phyloP scores from a whole-genome alignment of 2,329 filamentous ascomycete genomes.

The Fusarium tricinctum region DNA sequence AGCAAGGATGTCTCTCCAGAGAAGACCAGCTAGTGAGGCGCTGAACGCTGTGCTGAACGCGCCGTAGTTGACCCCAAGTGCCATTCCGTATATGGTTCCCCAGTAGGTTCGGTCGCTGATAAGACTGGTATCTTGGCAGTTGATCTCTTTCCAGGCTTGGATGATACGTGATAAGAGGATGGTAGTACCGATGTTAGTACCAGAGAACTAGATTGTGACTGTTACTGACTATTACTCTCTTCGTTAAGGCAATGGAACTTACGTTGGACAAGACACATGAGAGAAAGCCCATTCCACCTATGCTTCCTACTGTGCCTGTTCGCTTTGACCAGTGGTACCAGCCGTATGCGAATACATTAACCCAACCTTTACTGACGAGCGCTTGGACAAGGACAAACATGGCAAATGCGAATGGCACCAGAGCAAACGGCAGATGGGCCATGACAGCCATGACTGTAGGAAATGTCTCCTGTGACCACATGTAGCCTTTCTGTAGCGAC shows the following conservation, averaged over 20 bases:
- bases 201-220: slow-evolving; percentile 70
- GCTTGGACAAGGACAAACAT: slow-evolving; percentile 84
- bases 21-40: slow-evolving; percentile 77
- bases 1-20: slow-evolving; percentile 79
- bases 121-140: slow-evolving; percentile 59
- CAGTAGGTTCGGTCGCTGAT: slow-evolving; percentile 78
- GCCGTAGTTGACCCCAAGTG: slow-evolving; percentile 80
- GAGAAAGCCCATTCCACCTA: slow-evolving; percentile 81
- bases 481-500: slow-evolving; percentile 56
- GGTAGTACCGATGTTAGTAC: slow-evolving; percentile 82
- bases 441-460: slow-evolving; percentile 76
- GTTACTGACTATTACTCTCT: background rate
- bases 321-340: slow-evolving; percentile 80
- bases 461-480: slow-evolving; percentile 78
- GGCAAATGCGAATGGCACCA: slow-evolving; percentile 78
- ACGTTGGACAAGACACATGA: slow-evolving; percentile 80
- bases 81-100: slow-evolving; percentile 82
- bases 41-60: slow-evolving; percentile 81
- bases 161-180: slow-evolving; percentile 80
- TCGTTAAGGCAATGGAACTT: slow-evolving; percentile 53
- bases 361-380: slow-evolving; percentile 80
- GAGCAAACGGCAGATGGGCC: slow-evolving; percentile 74
- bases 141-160: slow-evolving; percentile 76
- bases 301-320: slow-evolving; percentile 76
- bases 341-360: slow-evolving; percentile 78